A percentile compares a stretch with the other conserved stretches of the same genome.
Conservation (phyloP, 495 filamentous ascomycete species). For the Xanthoparmelia taractica region DNA sequence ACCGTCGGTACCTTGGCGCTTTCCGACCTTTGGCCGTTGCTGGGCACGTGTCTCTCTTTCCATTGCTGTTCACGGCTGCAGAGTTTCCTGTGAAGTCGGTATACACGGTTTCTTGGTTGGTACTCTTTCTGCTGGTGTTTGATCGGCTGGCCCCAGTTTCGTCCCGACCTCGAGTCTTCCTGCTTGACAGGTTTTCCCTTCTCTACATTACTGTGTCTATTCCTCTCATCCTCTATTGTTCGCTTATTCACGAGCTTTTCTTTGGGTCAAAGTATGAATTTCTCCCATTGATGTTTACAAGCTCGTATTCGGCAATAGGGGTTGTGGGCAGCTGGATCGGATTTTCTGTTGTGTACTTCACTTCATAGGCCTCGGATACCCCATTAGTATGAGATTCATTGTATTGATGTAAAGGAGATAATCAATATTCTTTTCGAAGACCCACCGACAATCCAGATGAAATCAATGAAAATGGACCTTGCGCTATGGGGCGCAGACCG, state of each 20-base stretch:
- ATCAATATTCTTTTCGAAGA: not conserved
- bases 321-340: constrained; percentile 95
- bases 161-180: constrained; percentile 63
- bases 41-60: constrained; percentile 91
- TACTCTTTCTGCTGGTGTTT: constrained; percentile 77
- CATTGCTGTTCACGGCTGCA: constrained; percentile 80
- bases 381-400: constrained; percentile 2
- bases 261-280: constrained; percentile 85
- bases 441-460: not conserved
- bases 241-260: constrained; percentile 67
- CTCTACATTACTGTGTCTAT: constrained; percentile 82
- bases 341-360: constrained; percentile 90
- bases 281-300: constrained; percentile 92
- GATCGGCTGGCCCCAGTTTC: constrained; percentile 81
- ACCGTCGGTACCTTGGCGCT: constrained; percentile 83
- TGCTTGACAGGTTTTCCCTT: constrained; percentile 84
- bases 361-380: constrained; percentile 42
- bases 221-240: constrained; percentile 83
- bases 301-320: constrained; percentile 89
- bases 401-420: not conserved
- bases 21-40: constrained; percentile 89
- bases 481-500: not conserved
- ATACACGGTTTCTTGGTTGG: constrained; percentile 88
- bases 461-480: not conserved
- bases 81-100: constrained; percentile 90